These are phyloP conservation scores for Mycena pura DNA, from an alignment of 768 basidiomycete species.

Conservation along the genomic window DNA sequence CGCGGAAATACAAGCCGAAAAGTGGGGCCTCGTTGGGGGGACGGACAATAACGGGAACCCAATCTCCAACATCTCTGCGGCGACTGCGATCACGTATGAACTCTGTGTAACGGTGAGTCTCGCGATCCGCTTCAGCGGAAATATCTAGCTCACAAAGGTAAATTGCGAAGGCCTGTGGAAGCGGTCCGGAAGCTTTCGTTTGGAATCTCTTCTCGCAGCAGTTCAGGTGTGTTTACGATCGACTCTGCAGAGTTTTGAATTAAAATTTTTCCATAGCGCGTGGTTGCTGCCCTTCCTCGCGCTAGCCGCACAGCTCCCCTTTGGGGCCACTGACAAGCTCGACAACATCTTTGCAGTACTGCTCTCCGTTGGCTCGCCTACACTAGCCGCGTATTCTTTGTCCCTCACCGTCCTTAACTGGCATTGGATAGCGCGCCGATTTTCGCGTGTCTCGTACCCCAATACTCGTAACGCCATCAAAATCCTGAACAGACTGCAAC, in stretches of 20 bases:
- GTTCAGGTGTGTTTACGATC: conserved; percentile 32
- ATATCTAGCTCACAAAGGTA: too few species aligned
- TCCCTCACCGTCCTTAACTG: conserved; percentile 29
- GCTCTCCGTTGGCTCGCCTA: conserved; percentile 49
- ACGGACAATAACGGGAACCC: conserved; percentile 26
- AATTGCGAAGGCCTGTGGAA: conserved; percentile 27
- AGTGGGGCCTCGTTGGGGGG: not conserved
- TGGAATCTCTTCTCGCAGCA: conserved; percentile 40
- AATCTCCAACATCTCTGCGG: conserved; percentile 17
- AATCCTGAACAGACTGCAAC: conserved; percentile 46
- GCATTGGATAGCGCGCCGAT: conserved; percentile 41
- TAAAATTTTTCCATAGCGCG: conserved; percentile 16
- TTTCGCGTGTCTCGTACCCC: conserved; percentile 31
- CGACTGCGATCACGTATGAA: conserved; percentile 30
- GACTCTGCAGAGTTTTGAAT: too few species aligned
- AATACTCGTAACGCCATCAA: conserved; percentile 37
- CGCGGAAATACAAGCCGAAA: not conserved
- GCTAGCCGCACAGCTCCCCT: conserved; percentile 50
- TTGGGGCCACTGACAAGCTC: conserved; percentile 38
- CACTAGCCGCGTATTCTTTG: conserved; percentile 48
- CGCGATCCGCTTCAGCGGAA: too few species aligned
- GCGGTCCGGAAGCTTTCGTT: conserved; percentile 23
- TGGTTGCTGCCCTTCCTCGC: conserved; percentile 54
- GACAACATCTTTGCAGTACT: conserved; percentile 45
- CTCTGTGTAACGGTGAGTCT: too few species aligned